Conservation (phyloP, 192 early-diverging fungal genomes). For the Chytriomyces sp. region DNA sequence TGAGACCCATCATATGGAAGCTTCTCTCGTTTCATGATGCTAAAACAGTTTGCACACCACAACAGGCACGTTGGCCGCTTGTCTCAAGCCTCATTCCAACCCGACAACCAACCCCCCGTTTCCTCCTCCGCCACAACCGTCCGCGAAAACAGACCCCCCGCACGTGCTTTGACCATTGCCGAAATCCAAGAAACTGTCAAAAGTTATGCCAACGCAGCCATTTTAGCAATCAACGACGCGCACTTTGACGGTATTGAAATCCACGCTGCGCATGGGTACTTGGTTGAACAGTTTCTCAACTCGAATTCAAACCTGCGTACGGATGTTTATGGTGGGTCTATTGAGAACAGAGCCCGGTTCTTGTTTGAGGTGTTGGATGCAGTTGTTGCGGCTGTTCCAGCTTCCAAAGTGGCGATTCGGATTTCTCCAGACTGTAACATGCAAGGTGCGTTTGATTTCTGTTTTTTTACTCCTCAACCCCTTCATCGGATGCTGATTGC, state of each 20-base stretch:
- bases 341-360: slow-evolving; percentile 85
- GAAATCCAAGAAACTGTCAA: slow-evolving; percentile 68
- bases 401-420: slow-evolving; percentile 48
- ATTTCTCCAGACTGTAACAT: slow-evolving; percentile 39
- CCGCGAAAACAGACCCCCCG: slow-evolving; percentile 32
- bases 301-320: slow-evolving; percentile 83
- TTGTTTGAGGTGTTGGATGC: slow-evolving; percentile 66
- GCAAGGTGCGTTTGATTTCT: slow-evolving; percentile 3
- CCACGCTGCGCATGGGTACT: slow-evolving; percentile 89
- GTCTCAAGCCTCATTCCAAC: slow-evolving; percentile 32
- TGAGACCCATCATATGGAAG: background rate
- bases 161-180: slow-evolving; percentile 62
- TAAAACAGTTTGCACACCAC: background rate
- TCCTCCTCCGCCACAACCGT: slow-evolving; percentile 33
- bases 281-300: slow-evolving; percentile 78
- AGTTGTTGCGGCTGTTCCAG: slow-evolving; percentile 33
- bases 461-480: background rate
- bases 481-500: background rate
- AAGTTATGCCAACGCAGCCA: slow-evolving; percentile 68
- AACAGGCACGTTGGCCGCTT: slow-evolving; percentile 48
- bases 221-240: slow-evolving; percentile 34
- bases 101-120: slow-evolving; percentile 39
- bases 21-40: background rate
- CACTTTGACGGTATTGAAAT: slow-evolving; percentile 88
- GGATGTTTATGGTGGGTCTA: slow-evolving; percentile 86